Base-by-base conservation (phyloP, 129 eudicot species). In the Mikania micrantha region DNA sequence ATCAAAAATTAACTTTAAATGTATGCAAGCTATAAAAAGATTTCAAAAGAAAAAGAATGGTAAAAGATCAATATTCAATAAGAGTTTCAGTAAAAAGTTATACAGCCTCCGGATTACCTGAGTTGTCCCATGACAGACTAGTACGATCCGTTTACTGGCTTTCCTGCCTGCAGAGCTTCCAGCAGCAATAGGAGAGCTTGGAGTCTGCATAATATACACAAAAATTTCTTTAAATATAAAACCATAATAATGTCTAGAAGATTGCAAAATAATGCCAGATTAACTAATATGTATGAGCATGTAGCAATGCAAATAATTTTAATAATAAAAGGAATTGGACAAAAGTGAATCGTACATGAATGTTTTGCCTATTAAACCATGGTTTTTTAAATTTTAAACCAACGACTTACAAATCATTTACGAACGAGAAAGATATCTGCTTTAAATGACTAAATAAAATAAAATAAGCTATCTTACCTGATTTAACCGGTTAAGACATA, bases 101-200 rank as follows among this genome's bases (percentile, higher is more conserved):
- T 54, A 70, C 45, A 69, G 81, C 90, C 81, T 81, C 64, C 4
- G 25, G 62, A 58, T 79, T 60, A 71, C 74, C 78, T 79, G 74
- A 17, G 85, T 73, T 31, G 85, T 73, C 70, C 95, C 93, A 65
- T 89, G 95, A 28, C 88, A 84, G 54, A 94, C 95, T 39, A 94
- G 97, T 79, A 94, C 75, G 57, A 94, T 85, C 64, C 82, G 86
- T 48, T 60, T 79, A 62, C 85, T 79, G 45, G 88, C 59, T 81
- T 87, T 94, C 83, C 99, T 81, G 54, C 99, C 99, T 7, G 62
- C 99, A 71, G 95, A 87, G 77, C 81, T 75, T 69, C 92, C 95
- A 67, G 64, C 81, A 66, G 82, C 85, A 69, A 89, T 39, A 15
- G 99, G 99, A 52, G 99, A 94, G 77, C 83, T 72, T 56, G 99